Base-by-base conservation (phyloP, 148 eudicot species). In the Vaccinium macrocarpon region DNA sequence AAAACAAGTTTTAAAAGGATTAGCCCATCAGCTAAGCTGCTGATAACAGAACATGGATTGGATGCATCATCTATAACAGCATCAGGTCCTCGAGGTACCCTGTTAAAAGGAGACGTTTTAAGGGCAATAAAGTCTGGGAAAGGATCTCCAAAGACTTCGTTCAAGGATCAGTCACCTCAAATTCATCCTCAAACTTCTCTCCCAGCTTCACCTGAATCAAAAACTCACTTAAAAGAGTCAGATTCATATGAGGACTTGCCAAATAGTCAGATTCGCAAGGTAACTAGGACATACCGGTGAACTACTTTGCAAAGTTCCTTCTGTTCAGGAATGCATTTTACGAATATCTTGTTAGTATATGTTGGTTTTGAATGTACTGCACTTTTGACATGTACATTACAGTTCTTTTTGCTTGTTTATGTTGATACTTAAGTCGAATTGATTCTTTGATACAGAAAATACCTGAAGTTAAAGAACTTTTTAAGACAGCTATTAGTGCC, bases 201-300 rank as follows among this genome's bases (percentile, higher is more conserved):
- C 29, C 68, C 92, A 23, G 64, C 76, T 74, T 66, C 92, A 68
- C 55, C 90, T 57, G 85, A 87, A 80, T 76, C 86, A 76, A 82
- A 79, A 86, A 59, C 92, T 85, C 84, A 78, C 11, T 52, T 76
- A 76, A 88, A 87, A 78, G 88, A 88, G 82, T 50, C 92, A 73
- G 89, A 81, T 82, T 82, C 92, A 14, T 94, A 84, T 80, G 97
- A 87, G 82, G 97, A 96, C 87, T 81, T 94, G 79, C 95, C 97
- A 77, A 96, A 96, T 85, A 94, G 91, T 90, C 99, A 96, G 95
- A 93, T 96, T 78, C 95, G 99, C 74, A 96, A 96, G 97, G 99
- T 96, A 89, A 19, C 32, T 82, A 73, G 57, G 38, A 29, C 85
- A 83, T 79, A 74, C 15, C 50, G 50, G 18, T 71, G 19, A 71